Percentiles rank a stretch among this genome's conserved stretches.
Conservation (phyloP, 108 stramenopile species). For the Bacterosira constricta region DNA sequence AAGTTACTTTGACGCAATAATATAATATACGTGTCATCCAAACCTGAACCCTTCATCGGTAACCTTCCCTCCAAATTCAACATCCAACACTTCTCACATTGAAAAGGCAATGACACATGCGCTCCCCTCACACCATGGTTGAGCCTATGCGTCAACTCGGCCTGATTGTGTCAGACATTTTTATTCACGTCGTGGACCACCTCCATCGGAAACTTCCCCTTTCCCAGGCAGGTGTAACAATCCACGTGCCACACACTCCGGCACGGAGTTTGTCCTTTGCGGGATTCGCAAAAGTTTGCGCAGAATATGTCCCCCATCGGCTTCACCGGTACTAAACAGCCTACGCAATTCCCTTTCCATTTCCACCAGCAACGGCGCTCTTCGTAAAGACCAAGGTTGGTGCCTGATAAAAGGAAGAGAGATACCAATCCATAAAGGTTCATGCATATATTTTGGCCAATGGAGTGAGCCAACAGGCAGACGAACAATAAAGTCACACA, state of each 20-base stretch:
- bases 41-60: background rate
- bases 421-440: conserved; percentile 34
- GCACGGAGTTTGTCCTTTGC: no score
- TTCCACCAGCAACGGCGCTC: conserved; percentile 23
- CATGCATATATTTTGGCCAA: conserved; percentile 37
- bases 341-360: conserved; percentile 17
- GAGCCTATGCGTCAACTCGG: background rate
- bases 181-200: no score
- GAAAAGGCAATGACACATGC: background rate
- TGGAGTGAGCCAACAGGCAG: background rate
- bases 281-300: conserved; percentile 35
- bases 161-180: background rate
- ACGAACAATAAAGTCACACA: conserved; percentile 9
- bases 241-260: no score
- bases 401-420: conserved; percentile 23
- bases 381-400: conserved; percentile 25
- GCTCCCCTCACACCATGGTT: background rate
- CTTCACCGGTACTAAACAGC: conserved; percentile 6
- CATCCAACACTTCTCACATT: background rate
- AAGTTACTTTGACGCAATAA: background rate
- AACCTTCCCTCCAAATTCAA: background rate
- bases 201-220: no score
- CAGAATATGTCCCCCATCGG: conserved; percentile 32
- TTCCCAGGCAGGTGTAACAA: no score
- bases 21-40: background rate